These are phyloP conservation scores for Geranium brycei DNA, from an alignment of 345 rosid species.

Conservation along the genomic window DNA sequence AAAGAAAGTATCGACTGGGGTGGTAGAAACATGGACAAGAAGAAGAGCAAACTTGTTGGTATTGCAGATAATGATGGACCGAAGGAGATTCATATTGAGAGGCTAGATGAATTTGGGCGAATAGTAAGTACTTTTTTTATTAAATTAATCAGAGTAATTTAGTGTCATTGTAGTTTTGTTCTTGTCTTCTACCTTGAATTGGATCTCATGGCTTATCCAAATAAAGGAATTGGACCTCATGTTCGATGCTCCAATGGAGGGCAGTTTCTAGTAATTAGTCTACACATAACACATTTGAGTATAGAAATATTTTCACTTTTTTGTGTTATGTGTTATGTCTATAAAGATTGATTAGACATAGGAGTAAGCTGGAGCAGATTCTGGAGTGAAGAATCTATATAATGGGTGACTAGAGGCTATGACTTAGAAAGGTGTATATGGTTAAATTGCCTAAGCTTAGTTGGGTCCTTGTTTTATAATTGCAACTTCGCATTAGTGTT, in stretches of 20 bases:
- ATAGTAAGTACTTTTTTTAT: constrained; percentile 43
- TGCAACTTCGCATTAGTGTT: too few species aligned
- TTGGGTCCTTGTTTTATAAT: background rate
- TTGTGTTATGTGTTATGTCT: too few species aligned
- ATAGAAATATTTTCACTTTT: too few species aligned
- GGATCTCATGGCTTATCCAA: background rate
- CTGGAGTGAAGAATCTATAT: too few species aligned
- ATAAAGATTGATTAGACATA: too few species aligned
- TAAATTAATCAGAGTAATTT: too few species aligned
- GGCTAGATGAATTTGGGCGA: constrained; percentile 94
- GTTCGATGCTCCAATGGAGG: too few species aligned
- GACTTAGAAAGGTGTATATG: background rate
- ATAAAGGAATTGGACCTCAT: background rate
- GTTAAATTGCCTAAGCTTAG: background rate
- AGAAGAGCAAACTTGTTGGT: constrained; percentile 93
- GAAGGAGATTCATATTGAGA: constrained; percentile 68
- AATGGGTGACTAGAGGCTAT: background rate
- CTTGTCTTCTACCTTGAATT: background rate
- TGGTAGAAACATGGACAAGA: constrained; percentile 99
- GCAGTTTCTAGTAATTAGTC: too few species aligned
- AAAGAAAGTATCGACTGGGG: constrained; percentile 91
- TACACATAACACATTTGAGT: too few species aligned
- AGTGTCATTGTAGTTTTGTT: background rate
- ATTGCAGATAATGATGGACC: constrained; percentile 35
- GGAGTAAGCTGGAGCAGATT: too few species aligned